Base-by-base conservation (phyloP, 2,329 filamentous ascomycete species). In the Septoria petroselini region DNA sequence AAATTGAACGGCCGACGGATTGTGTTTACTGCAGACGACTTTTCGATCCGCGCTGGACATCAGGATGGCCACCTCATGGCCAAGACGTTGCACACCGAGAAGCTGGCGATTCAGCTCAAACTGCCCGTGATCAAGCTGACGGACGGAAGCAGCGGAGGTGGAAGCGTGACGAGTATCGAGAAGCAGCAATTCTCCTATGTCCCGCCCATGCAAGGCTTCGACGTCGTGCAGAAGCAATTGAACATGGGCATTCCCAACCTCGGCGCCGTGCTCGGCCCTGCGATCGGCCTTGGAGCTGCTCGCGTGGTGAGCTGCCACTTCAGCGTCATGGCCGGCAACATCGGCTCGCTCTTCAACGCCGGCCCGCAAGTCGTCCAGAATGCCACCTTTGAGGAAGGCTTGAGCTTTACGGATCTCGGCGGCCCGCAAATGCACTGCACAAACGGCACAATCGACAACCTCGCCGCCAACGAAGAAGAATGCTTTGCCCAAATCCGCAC, bases 401-500 rank as follows among this genome's bases (percentile, higher is more conserved):
- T 84, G 2, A 75, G 71, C 3, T 77, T 82, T 40, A 74, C 73
- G 9, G 79, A 83, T 54, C 70, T 84, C 0, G 81, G 82, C 2
- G 82, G 82, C 0, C 79, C 81, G 0, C 68, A 67, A 15, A 76
- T 84, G 64, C 81, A 85, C 60, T 83, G 80, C 58, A 79, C 77
- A 1, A 85, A 85, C 51, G 82, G 82, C 0, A 85, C 81, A 0
- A 83, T 84, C 41, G 82, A 85, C 53, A 85, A 84, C 45, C 69
- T 83, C 2, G 81, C 81, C 0, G 70, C 73, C 3, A 76, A 81
- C 52, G 81, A 85, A 62, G 70, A 71, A n/a, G 79, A 76, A 31
- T 82, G 80, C 53, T 84, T 83, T 52, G 75, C 79, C 57, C 82
- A 85, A 62, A 62, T 85, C 3, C 70, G 79, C 1, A 77, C 72